Evolutionary conservation across 2,329 filamentous ascomycete species (phyloP), one percentile per base, ranked within the genome.

Genomic region (Bisporella sp.): DNA sequence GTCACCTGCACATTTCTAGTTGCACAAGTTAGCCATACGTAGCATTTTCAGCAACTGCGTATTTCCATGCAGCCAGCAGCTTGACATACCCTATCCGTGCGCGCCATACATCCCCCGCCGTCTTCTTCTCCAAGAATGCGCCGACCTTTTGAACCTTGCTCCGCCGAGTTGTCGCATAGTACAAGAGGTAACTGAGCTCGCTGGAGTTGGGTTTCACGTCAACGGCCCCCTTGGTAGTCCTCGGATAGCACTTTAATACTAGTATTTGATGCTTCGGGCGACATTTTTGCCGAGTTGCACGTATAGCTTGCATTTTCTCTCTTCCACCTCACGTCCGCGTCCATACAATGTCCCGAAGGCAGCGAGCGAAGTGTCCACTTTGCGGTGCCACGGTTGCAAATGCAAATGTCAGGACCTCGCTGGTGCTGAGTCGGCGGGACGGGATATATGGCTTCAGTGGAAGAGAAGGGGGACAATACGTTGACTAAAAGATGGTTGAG

Each of bases 81-180:
- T n/a, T 30, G 9, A 73, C 78, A 63, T 74, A 95, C 87, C 91
- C 91, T 65, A 93, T 88, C 64, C 89, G 84, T 68, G 82, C 79
- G 65, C 88, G 87, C 82, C 86, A 95, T 58, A 96, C 89, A 73
- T 99, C 93, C 64, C 83, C 85, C 54, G 87, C 87, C 28, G 89
- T 93, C 73, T 92, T 89, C 75, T 92, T 95, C 73, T 97, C 91
- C 57, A 99, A 77, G 66, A 96, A 99, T 61, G 83, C 84, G 68
- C 89, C 90, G 59, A 99, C 91, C 72, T 99, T 99, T 64, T 93
- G 89, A 61, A 97, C 83, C 77, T 97, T 99, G 70, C 88, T 92
- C 58, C 89, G 84, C 54, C 92, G 88, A 61, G 91, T 96, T 66
- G 88, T 95, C 54, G 89, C 90, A 74, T 99, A 97, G 77, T 95